Evolutionary conservation across 2,329 filamentous ascomycete genomes (phyloP), one percentile per base, ranked within the genome.

Genomic region (Juglanconis juglandina): DNA sequence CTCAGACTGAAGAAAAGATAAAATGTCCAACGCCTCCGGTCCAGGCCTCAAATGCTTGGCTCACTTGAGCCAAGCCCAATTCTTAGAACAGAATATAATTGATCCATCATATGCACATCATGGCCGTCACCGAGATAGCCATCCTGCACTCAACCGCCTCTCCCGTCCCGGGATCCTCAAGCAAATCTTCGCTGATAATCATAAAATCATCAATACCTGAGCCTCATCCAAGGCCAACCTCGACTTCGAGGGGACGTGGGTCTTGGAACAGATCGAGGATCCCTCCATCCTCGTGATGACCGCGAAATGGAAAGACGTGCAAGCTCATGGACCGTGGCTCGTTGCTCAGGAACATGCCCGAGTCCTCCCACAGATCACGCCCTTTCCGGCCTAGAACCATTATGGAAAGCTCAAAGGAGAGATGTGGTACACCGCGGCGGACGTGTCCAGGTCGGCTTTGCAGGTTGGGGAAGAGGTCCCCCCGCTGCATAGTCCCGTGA

Each of bases 261-360:
- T 75, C 39, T 72, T 75, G 61, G 67, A 71, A 46, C 73, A 76
- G 64, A 51, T 72, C 59, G 71, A 75, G 49, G 70, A 77, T 57
- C 71, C 73, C 10, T 67, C 72, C 2, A 66, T 68, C 34, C 61
- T 78, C n/a, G 69, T 82, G 64, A 71, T 82, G 63, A 76, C 75
- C 4, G 76, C 79, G 17, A 72, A 75, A 10, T 81, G 79, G 80
- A 70, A 74, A 58, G 77, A 75, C 0, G 71, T 72, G 24, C 72
- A 71, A 13, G 73, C 72, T 5, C 78, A 82, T 3, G 24, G 1
- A 11, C 33, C n/a, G 33, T 47, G 14, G 13, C 3, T 7, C 34
- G 34, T 32, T 11, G 33, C 5, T 37, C n/a, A 9, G 11, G n/a
- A 33, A 2, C 24, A 24, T 11, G 8, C 14, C n/a, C 47, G 24